Base-by-base conservation (phyloP, 192 early-diverging fungal genomes). In the Haplosporangium gracile region DNA sequence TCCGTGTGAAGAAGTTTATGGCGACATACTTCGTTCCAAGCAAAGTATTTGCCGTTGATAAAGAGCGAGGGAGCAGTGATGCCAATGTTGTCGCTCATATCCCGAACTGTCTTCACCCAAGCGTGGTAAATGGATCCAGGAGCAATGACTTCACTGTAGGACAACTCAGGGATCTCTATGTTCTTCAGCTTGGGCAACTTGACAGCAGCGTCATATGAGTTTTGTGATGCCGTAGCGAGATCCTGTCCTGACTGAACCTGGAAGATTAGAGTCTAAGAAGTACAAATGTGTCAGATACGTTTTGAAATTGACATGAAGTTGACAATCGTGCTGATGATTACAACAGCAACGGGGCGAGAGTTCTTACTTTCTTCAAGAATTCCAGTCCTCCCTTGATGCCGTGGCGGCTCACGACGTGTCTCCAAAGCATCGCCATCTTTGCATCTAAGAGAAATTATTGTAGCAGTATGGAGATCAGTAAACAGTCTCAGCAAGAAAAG, bases 41-140 rank as follows among this genome's bases (percentile, higher is more conserved):
- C 90, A 76, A 94, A 83, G 77, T 92, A 92, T 81, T 94, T 95
- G 70, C 97, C 97, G 81, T 98, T 98, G 49, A 95, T 77, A 91
- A 97, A 98, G 2, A 93, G 76, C 9, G 90, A 77, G 1, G 87
- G 60, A 49, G 16, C 70, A 20, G 32, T 79, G 53, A 77, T 60
- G 3, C 83, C 82, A 5, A 88, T 55, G 4, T 39, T 40, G 42
- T 77, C 72, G 2, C 13, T 72, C 75, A 78, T 86, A 6, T 75
- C 79, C 22, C 40, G 77, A 6, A 78, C 75, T 49, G 79, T 60
- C 15, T 70, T 32, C 7, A 86, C 24, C 84, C 84, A 86, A 5
- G 72, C n/a, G 1, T 65, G 69, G 36, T 86, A 86, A 18, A 34
- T 39, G 2, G 84, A 81, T 16, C 60, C 75, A 6, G 68, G 7